Percentiles rank a stretch among this genome's conserved stretches.
Evolutionary conservation across 2,329 filamentous ascomycete species (phyloP).

Genomic region (Exophiala sideris): DNA sequence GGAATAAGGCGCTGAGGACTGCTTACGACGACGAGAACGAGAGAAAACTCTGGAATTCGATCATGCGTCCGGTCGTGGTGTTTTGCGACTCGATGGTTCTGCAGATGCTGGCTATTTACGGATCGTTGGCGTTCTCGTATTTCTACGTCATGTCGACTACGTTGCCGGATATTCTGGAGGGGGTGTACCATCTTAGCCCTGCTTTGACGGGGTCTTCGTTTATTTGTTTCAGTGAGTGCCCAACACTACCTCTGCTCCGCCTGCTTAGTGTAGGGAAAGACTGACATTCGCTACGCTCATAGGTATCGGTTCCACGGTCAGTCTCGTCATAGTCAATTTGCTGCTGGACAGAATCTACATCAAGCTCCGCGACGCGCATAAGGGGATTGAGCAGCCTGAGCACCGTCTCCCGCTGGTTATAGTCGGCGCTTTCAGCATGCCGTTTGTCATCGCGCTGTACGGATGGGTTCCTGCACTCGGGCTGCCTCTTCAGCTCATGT

Average conservation of each 20-base stretch:
- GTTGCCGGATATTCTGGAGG: constrained; percentile 34
- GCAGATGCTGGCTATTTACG: constrained; percentile 46
- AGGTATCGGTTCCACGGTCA: constrained; percentile 29
- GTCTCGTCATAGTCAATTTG: constrained; percentile 25
- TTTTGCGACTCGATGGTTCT: constrained; percentile 56
- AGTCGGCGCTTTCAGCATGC: constrained; percentile 39
- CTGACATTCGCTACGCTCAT: not conserved
- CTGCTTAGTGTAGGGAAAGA: not conserved
- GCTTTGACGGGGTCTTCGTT: constrained; percentile 31
- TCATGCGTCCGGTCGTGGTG: constrained; percentile 56
- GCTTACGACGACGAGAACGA: constrained; percentile 12
- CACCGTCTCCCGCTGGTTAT: constrained; percentile 48
- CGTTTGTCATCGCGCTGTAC: constrained; percentile 21
- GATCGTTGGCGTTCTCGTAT: constrained; percentile 46
- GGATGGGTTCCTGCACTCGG: constrained; percentile 24
- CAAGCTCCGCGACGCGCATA: constrained; percentile 32
- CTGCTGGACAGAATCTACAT: constrained; percentile 26
- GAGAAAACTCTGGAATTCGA: constrained; percentile 37
- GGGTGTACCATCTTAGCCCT: constrained; percentile 30
- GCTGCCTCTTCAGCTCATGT: constrained; percentile 18
- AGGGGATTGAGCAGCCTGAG: constrained; percentile 37
- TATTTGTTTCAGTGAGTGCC: constrained; percentile 20
- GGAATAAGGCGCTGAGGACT: constrained; percentile 26
- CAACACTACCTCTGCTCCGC: not conserved
- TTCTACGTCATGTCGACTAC: constrained; percentile 45